phyloP scores from a whole-genome alignment of 2,329 filamentous ascomycete genomes.

The Paraphoma sp. region DNA sequence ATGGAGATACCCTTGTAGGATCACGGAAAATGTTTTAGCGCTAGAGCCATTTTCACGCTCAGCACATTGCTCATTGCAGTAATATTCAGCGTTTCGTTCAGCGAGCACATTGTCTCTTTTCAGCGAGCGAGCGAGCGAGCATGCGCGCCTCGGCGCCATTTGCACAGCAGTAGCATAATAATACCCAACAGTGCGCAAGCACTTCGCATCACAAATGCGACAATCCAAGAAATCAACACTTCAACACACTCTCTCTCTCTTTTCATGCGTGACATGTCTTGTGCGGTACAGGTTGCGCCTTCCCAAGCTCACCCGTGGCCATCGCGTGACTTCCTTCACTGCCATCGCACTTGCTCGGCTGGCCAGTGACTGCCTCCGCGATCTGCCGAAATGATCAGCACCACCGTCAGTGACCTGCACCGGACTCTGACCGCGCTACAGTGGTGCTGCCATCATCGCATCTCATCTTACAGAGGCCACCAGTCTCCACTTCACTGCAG shows the following conservation, averaged over 20 bases:
- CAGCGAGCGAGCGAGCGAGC: background rate
- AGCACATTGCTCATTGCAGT: background rate
- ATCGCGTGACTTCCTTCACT: background rate
- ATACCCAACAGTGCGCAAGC: conserved; percentile 6
- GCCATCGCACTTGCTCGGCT: background rate
- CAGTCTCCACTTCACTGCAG: background rate
- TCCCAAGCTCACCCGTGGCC: background rate
- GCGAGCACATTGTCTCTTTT: background rate
- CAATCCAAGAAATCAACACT: background rate
- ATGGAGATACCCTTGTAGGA: conserved; percentile 21
- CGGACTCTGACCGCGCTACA: background rate
- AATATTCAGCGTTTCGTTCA: conserved; percentile 1
- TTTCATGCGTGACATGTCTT: background rate
- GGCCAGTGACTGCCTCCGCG: background rate
- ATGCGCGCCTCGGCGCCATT: background rate
- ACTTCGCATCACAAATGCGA: background rate
- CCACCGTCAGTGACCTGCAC: background rate
- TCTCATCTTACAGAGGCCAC: background rate
- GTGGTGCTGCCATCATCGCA: background rate
- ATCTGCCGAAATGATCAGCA: background rate
- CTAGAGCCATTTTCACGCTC: background rate
- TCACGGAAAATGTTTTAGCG: conserved; percentile 7
- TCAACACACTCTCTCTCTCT: background rate
- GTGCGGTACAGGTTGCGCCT: too few relatives aligned
- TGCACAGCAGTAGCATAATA: conserved; percentile 5